Conservation (phyloP, 2,329 filamentous ascomycete genomes). For the Botrytis deweyae region DNA sequence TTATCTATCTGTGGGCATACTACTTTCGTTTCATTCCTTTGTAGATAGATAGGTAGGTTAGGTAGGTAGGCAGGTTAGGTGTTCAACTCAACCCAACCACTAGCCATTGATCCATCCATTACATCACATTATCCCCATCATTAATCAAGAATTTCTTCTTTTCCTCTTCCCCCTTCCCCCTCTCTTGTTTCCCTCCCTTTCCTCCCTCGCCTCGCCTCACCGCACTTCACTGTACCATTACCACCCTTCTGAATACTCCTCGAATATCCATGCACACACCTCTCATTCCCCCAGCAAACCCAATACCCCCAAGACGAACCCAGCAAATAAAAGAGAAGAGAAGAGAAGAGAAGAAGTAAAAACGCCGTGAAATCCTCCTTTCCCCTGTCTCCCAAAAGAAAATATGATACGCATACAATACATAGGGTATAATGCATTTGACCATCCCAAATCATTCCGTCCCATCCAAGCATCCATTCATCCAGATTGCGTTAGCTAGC, state of each 20-base stretch:
- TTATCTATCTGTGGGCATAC: neutral
- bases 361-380: neutral
- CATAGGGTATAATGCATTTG: slow-evolving; percentile 12
- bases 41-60: neutral
- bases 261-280: neutral
- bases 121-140: neutral
- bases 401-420: slow-evolving; percentile 5
- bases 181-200: no score
- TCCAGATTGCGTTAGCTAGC: neutral
- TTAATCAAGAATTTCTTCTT: neutral
- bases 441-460: neutral
- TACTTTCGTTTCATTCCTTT: neutral
- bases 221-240: neutral
- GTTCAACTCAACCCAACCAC: neutral
- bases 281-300: neutral
- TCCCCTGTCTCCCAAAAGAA: neutral
- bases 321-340: neutral
- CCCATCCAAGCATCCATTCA: neutral
- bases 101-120: neutral
- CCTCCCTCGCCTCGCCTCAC: no score
- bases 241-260: neutral
- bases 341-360: neutral
- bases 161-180: accelerated
- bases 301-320: neutral
- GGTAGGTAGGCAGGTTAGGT: neutral